A percentile compares a stretch with the other conserved stretches of the same genome.
phyloP scores from a whole-genome alignment of 257 asterid species.

The Solanum habrochaites region DNA sequence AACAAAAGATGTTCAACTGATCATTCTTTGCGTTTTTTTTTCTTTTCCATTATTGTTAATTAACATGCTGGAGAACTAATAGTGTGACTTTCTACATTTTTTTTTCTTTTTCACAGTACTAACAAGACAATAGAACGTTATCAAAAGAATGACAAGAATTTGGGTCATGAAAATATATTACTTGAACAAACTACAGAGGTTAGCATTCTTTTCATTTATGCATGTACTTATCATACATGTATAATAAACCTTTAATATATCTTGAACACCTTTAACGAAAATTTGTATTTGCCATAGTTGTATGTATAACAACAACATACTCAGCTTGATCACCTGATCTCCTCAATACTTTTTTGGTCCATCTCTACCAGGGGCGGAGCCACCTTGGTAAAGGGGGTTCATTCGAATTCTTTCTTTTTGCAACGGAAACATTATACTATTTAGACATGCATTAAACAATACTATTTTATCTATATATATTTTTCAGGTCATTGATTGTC shows the following conservation, averaged over 20 bases:
- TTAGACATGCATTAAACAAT: no score
- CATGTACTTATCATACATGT: not conserved
- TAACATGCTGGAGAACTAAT: not conserved
- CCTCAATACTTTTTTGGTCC: not conserved
- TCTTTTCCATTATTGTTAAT: not conserved
- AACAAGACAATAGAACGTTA: constrained; percentile 26
- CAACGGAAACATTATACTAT: no score
- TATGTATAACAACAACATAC: not conserved
- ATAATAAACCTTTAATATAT: no score
- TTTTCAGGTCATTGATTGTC: accelerated
- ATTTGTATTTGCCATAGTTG: not conserved
- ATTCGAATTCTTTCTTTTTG: accelerated
- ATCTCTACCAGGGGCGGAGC: no score
- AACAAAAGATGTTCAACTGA: not conserved
- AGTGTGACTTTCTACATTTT: not conserved
- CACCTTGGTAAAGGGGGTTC: no score
- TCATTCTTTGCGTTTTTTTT: not conserved
- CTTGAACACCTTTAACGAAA: not conserved
- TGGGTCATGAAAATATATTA: not conserved
- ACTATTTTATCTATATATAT: no score
- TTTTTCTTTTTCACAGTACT: constrained; percentile 1
- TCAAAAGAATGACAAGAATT: constrained; percentile 14
- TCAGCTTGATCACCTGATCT: not conserved
- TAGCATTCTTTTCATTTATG: not conserved
- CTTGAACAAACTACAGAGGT: constrained; percentile 18